Conservation (phyloP, 441 rosid genomes). For the Eutrema salsugineum region DNA sequence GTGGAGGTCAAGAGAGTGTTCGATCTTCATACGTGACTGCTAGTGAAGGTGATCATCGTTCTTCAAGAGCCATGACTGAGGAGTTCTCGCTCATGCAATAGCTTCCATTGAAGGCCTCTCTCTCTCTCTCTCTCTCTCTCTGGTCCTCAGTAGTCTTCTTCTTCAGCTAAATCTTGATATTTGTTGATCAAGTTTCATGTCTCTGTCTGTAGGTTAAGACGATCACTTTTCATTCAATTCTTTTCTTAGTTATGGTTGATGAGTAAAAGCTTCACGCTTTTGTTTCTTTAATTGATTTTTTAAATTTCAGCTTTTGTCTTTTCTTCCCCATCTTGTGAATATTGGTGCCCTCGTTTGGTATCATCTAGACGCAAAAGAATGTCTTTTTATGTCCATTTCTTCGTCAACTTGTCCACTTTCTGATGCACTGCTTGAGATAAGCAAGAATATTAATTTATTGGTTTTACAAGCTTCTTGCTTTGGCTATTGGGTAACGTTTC, state of each 20-base stretch:
- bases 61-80: slow-evolving; percentile 57
- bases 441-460: slow-evolving; percentile 18
- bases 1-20: slow-evolving; percentile 55
- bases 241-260: slow-evolving; percentile 22
- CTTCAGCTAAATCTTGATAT: slow-evolving; percentile 1
- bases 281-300: slow-evolving; percentile 21
- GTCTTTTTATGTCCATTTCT: slow-evolving; percentile 19
- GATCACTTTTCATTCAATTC: not conserved
- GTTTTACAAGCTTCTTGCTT: slow-evolving; percentile 21
- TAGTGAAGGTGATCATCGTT: slow-evolving; percentile 54
- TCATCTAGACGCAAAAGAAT: slow-evolving; percentile 16
- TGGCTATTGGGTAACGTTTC: slow-evolving; percentile 19
- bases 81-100: slow-evolving; percentile 36
- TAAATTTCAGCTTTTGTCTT: not conserved
- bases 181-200: slow-evolving; percentile 19
- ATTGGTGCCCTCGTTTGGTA: slow-evolving; percentile 11
- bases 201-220: slow-evolving; percentile 25
- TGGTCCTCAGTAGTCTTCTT: slow-evolving; percentile 9
- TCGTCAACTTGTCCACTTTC: slow-evolving; percentile 23
- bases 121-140: not conserved
- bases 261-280: slow-evolving; percentile 16
- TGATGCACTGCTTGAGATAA: slow-evolving; percentile 27
- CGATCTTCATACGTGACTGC: slow-evolving; percentile 46
- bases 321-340: slow-evolving; percentile 10
- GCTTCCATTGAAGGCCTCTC: slow-evolving; percentile 13